phyloP scores from a whole-genome alignment of 1,284 basidiomycete species.

The Heterobasidion occidentale region DNA sequence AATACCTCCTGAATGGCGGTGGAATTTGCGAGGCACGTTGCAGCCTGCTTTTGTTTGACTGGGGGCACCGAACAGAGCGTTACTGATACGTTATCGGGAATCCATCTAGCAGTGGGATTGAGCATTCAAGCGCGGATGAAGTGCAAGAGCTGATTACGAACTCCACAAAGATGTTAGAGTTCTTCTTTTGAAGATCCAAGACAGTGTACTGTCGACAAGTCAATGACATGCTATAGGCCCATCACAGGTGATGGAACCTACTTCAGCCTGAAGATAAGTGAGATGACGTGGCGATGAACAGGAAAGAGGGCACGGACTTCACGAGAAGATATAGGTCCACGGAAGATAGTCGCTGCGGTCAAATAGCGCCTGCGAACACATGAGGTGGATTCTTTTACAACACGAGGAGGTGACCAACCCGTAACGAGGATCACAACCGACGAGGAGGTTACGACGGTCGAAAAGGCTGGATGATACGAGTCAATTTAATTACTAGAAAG shows the following conservation, averaged over 20 bases:
- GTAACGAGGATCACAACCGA: conserved; percentile 78
- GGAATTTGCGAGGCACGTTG: conserved; percentile 77
- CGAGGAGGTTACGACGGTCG: conserved; percentile 72
- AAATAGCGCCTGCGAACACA: conserved; percentile 39
- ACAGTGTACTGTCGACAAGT: conserved; percentile 30
- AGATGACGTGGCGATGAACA: conserved; percentile 20
- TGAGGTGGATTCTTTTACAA: not conserved
- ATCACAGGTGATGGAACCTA: conserved; percentile 24
- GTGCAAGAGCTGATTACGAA: conserved; percentile 25
- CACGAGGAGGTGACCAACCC: conserved; percentile 41
- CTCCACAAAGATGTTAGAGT: conserved; percentile 74
- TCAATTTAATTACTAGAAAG: not conserved
- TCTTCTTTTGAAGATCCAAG: conserved; percentile 58
- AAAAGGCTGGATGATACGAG: conserved; percentile 48
- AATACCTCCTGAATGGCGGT: conserved; percentile 89
- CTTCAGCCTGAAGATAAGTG: conserved; percentile 42
- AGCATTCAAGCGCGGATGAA: not conserved
- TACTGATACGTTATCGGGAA: conserved; percentile 78
- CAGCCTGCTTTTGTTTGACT: conserved; percentile 70
- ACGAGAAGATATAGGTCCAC: conserved; percentile 72
- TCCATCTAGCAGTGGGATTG: conserved; percentile 47
- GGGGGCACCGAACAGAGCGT: conserved; percentile 81
- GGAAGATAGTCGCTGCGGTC: conserved; percentile 84
- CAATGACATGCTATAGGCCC: conserved; percentile 6
- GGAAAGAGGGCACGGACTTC: conserved; percentile 50